phyloP scores from a whole-genome alignment of 495 filamentous ascomycete species.

The Hyaloscypha variabilis region DNA sequence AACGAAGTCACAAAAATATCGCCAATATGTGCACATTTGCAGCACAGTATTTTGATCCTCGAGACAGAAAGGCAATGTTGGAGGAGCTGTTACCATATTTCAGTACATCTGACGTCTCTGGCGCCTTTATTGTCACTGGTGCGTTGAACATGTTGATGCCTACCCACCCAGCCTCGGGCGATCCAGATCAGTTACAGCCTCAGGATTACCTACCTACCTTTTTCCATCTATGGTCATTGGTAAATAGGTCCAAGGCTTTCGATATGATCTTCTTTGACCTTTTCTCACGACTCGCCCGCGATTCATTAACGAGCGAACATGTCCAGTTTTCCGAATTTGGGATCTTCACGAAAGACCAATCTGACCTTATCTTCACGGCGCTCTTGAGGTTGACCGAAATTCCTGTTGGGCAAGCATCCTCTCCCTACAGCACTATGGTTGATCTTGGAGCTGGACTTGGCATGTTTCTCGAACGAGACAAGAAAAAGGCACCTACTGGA shows the following conservation, averaged over 20 bases:
- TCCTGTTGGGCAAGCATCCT: constrained; percentile 92
- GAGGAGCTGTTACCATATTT: constrained; percentile 95
- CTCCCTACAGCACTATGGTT: constrained; percentile 80
- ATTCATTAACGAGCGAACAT: constrained; percentile 72
- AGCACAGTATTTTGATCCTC: constrained; percentile 89
- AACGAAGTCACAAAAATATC: constrained; percentile 54
- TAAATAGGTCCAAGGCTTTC: constrained; percentile 85
- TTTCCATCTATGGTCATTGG: constrained; percentile 94
- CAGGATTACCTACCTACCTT: constrained; percentile 85
- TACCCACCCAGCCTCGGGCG: constrained; percentile 73
- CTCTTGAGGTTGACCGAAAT: constrained; percentile 91
- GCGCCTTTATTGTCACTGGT: constrained; percentile 85
- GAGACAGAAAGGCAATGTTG: constrained; percentile 82
- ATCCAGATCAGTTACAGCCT: constrained; percentile 72
- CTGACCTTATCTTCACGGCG: constrained; percentile 89
- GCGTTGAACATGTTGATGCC: constrained; percentile 86
- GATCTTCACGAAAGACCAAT: constrained; percentile 91
- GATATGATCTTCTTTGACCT: constrained; percentile 89
- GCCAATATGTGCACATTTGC: constrained; percentile 88
- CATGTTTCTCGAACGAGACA: constrained; percentile 85
- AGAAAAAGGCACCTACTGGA: constrained; percentile 85
- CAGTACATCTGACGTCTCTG: constrained; percentile 86
- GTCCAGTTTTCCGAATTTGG: constrained; percentile 86
- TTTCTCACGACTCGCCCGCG: constrained; percentile 81
- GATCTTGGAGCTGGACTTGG: constrained; percentile 83